Evolutionary conservation across 164 flowering plant species (phyloP).

Genomic region (Chimonanthus praecox): DNA sequence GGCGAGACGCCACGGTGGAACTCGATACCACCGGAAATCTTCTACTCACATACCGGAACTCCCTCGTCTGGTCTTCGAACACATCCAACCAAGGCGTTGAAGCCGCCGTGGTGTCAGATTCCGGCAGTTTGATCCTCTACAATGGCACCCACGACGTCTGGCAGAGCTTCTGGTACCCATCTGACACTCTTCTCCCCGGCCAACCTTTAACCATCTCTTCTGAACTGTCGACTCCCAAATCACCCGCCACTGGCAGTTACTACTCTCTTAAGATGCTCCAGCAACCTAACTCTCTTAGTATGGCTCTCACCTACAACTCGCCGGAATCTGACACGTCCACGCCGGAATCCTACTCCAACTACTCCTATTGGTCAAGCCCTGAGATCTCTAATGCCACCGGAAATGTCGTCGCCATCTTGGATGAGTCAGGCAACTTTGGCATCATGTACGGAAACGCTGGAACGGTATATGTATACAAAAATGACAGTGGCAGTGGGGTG

Average conservation of each 20-base stretch:
- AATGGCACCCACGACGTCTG: slow-evolving; percentile 26
- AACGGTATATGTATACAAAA: slow-evolving; percentile 76
- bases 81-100: slow-evolving; percentile 46
- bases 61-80: slow-evolving; percentile 67
- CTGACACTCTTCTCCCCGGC: slow-evolving; percentile 82
- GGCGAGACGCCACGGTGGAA: slow-evolving; percentile 55
- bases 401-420: slow-evolving; percentile 57
- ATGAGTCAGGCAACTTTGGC: slow-evolving; percentile 71
- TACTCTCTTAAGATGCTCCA: slow-evolving; percentile 83
- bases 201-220: slow-evolving; percentile 54
- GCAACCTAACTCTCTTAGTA: slow-evolving; percentile 71
- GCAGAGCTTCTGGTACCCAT: slow-evolving; percentile 82
- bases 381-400: slow-evolving; percentile 88
- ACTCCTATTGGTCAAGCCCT: slow-evolving; percentile 51
- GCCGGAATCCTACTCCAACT: slow-evolving; percentile 36
- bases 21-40: slow-evolving; percentile 74
- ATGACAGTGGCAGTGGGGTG: slow-evolving; percentile 30
- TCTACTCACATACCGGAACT: slow-evolving; percentile 36
- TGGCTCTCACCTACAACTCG: slow-evolving; percentile 60
- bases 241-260: slow-evolving; percentile 37
- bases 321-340: slow-evolving; percentile 23
- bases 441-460: slow-evolving; percentile 65
- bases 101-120: slow-evolving; percentile 51
- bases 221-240: slow-evolving; percentile 47
- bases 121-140: slow-evolving; percentile 72